These are phyloP conservation scores for Claviceps sp. DNA, from an alignment of 2,329 filamentous ascomycete genomes.

Conservation along the genomic window DNA sequence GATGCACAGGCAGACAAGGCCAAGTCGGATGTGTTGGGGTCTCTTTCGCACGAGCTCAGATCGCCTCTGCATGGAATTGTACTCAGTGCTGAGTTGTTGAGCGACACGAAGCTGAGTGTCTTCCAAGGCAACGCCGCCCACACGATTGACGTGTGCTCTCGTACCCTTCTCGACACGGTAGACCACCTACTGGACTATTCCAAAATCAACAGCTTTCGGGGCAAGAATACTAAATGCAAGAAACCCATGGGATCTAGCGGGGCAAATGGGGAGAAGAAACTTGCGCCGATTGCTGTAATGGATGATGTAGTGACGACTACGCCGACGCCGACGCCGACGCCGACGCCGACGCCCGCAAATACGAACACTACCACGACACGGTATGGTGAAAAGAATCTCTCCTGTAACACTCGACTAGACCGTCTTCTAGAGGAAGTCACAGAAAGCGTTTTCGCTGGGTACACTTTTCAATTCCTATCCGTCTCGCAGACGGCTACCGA, in stretches of 20 bases:
- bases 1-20: conserved; percentile 26
- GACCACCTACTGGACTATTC: conserved; percentile 41
- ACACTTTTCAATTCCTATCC: conserved; percentile 22
- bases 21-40: conserved; percentile 45
- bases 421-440: conserved; percentile 30
- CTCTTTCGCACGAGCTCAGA: conserved; percentile 47
- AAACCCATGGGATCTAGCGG: conserved; percentile 1
- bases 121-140: conserved; percentile 33
- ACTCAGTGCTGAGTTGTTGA: conserved; percentile 37
- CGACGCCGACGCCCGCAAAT: background rate
- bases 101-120: conserved; percentile 34
- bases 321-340: background rate
- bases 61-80: conserved; percentile 49
- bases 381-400: conserved; percentile 8
- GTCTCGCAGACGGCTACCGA: conserved; percentile 9
- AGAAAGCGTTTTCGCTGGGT: conserved; percentile 33
- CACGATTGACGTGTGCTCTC: conserved; percentile 36
- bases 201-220: conserved; percentile 33
- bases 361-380: background rate
- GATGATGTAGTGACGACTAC: background rate
- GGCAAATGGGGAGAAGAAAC: background rate
- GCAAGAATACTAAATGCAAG: background rate
- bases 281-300: background rate
- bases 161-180: conserved; percentile 38
- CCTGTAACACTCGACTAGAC: conserved; percentile 21